Evolutionary conservation across 2,329 filamentous ascomycete genomes (phyloP).

Genomic region (Remersonia thermophila): DNA sequence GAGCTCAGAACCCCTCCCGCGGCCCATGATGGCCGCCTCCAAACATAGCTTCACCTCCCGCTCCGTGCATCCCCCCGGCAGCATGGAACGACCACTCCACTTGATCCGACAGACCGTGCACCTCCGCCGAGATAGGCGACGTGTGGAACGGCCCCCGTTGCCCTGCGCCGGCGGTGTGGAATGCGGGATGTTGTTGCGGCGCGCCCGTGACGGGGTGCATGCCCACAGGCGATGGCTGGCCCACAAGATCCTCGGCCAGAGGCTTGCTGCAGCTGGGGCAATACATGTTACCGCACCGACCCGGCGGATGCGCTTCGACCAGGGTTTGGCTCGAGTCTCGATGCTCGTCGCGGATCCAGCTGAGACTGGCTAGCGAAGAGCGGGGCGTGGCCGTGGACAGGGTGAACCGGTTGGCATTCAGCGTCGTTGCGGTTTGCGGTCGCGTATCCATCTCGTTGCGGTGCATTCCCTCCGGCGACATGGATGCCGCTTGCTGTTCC

Average conservation of each 20-base stretch:
- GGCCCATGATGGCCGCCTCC: conserved; percentile 13
- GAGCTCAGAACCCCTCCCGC: conserved; percentile 11
- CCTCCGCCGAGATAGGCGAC: conserved; percentile 5
- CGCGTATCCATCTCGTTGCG: conserved; percentile 8
- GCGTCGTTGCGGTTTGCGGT: conserved; percentile 9
- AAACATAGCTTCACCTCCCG: conserved; percentile 10
- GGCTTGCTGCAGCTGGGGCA: conserved; percentile 17
- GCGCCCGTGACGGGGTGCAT: conserved; percentile 8
- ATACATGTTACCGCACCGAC: conserved; percentile 13
- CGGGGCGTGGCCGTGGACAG: conserved; percentile 12
- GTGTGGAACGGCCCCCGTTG: conserved; percentile 5
- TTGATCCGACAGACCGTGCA: conserved; percentile 7
- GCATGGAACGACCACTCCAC: conserved; percentile 9
- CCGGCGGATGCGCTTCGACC: conserved; percentile 15
- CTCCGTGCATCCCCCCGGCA: conserved; percentile 6
- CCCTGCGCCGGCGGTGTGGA: conserved; percentile 2
- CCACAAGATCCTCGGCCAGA: conserved; percentile 9
- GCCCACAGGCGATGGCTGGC: conserved; percentile 8
- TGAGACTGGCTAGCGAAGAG: conserved; percentile 11
- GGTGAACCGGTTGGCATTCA: conserved; percentile 10
- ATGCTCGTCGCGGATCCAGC: conserved; percentile 16
- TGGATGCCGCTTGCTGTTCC: conserved; percentile 6
- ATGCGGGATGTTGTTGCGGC: conserved; percentile 3
- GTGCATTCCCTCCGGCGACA: conserved; percentile 7
- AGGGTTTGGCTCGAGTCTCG: conserved; percentile 17